Base-by-base conservation (phyloP, 352 stramenopile genomes). In the Pythium biforme region DNA sequence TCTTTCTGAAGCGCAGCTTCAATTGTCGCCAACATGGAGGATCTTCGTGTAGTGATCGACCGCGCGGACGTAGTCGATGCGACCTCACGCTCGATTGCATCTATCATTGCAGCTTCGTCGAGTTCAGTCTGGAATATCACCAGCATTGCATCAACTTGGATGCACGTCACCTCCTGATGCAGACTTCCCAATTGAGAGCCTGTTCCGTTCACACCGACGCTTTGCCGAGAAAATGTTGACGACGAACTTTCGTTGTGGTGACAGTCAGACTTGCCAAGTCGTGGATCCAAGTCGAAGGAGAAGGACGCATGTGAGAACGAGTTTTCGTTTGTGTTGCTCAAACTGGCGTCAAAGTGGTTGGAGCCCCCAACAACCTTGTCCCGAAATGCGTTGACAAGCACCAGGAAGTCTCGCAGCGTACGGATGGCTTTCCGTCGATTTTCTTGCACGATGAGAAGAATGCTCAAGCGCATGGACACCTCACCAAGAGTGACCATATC, bases 41-140 rank as follows among this genome's bases (percentile, higher is more conserved):
- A 23, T 11, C 17, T 19, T 26, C 33, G 52, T 45, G 27, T 19
- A 2, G 50, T 20, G 12, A 37, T 19, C 23, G 27, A 46, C 41
- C 37, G 19, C 4, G n/a, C n/a, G 2, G 25, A 17, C 33, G 22
- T 11, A 3, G 14, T 20, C 22, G 52, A 11, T n/a, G 47, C n/a
- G 14, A 26, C 19, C 3, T 41, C 47, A 0, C 27, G 7, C 0
- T 68, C 46, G 23, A 64, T 57, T 0, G 50, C 48, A 25, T 87
- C 75, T 0, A 77, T 45, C 19, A 62, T 49, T n/a, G 49, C 62
- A 12, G 75, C 76, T 29, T 71, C 73, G 34, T 90, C 67, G 3
- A 92, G 56, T 52, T 92, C 83, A 46, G 75, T 37, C 27, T 83
- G 69, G 33, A 85, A 90, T 9, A 88, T 48, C 25, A 85, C 26